These are phyloP conservation scores for Hanseniaspora guilliermondii DNA, from an alignment of 805 yeast species.

Conservation along the genomic window DNA sequence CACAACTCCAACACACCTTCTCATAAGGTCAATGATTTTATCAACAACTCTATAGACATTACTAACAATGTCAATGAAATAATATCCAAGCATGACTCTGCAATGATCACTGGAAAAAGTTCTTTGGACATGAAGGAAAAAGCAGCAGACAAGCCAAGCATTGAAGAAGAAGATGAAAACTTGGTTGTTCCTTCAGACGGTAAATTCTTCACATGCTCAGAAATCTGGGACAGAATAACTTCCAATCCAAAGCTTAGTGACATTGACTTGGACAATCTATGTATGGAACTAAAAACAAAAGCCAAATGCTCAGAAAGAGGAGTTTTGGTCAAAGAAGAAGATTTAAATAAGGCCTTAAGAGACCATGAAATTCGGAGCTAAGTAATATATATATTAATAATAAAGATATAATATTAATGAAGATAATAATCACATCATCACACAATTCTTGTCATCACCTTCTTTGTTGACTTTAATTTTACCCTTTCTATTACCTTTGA, in stretches of 20 bases:
- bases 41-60: not conserved
- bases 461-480: not conserved
- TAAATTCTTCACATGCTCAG: slow-evolving; percentile 62
- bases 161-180: slow-evolving; percentile 18
- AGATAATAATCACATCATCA: not conserved
- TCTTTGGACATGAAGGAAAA: too few relatives aligned
- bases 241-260: slow-evolving; percentile 89
- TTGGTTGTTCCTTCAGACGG: slow-evolving; percentile 61
- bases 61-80: not conserved
- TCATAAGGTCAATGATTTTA: too few relatives aligned
- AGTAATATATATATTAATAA: not conserved
- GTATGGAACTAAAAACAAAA: slow-evolving; percentile 75
- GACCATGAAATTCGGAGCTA: not conserved
- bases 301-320: slow-evolving; percentile 93
- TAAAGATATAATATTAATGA: not conserved
- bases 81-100: not conserved
- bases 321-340: slow-evolving; percentile 70
- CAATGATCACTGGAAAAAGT: not conserved
- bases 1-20: not conserved
- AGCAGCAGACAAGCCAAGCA: too few relatives aligned
- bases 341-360: slow-evolving; percentile 46
- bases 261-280: slow-evolving; percentile 85
- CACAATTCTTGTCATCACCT: slow-evolving; percentile 5
- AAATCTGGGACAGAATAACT: slow-evolving; percentile 92
- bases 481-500: slow-evolving; percentile 4